Evolutionary conservation across 441 rosid species (phyloP).

Genomic region (Populus hybrid): DNA sequence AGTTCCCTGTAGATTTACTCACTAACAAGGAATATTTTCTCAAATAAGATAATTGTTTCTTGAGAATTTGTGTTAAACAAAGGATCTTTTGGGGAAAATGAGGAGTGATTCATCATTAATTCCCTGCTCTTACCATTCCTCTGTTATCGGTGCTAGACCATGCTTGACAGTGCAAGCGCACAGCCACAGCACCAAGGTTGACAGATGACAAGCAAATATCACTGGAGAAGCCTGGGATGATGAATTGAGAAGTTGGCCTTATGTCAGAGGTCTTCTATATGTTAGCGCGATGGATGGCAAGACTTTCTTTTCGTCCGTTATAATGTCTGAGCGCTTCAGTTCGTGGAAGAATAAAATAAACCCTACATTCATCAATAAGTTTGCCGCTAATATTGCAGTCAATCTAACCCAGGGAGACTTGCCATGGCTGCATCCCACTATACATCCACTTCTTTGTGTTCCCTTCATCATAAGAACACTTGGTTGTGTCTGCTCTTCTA

Average conservation of each 20-base stretch:
- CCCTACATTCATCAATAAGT: no score
- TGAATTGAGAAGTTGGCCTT: background rate
- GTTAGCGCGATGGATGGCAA: slow-evolving; percentile 8
- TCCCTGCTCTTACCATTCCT: background rate
- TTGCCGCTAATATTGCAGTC: background rate
- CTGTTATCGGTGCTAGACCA: background rate
- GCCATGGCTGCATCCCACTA: background rate
- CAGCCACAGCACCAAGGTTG: background rate
- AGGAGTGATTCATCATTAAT: background rate
- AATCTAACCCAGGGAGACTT: background rate
- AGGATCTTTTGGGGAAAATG: background rate
- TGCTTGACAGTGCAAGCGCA: background rate
- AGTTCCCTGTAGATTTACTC: no score
- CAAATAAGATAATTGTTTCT: background rate
- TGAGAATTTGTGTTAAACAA: background rate
- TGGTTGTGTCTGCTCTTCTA: slow-evolving; percentile 6
- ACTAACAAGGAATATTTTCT: background rate
- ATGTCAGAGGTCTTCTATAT: background rate
- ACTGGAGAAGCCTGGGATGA: background rate
- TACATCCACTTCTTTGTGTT: slow-evolving; percentile 8
- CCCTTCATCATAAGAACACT: background rate
- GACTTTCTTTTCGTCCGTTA: background rate
- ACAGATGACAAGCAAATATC: background rate
- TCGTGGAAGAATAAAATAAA: background rate
- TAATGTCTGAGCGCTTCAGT: background rate